Evolutionary conservation across 2,329 filamentous ascomycete species (phyloP).

Genomic region (Cytospora chrysosperma): DNA sequence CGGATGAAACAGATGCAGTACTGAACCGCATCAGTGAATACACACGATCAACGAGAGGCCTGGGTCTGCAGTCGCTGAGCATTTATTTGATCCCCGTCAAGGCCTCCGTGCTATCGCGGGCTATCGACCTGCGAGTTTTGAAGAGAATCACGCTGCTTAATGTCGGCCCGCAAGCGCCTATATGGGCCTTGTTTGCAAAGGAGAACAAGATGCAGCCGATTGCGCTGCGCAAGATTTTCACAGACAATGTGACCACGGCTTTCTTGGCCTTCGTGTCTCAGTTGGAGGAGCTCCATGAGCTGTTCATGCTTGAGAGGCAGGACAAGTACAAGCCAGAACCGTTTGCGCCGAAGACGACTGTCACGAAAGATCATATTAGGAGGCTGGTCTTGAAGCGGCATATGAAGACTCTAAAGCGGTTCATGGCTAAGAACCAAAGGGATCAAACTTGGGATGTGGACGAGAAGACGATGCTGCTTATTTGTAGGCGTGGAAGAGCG

Average conservation of each 20-base stretch:
- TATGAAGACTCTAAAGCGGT: constrained; percentile 48
- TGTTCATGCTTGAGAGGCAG: constrained; percentile 58
- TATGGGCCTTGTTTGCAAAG: constrained; percentile 58
- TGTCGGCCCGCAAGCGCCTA: constrained; percentile 58
- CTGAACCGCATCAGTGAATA: constrained; percentile 47
- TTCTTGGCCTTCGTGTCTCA: constrained; percentile 56
- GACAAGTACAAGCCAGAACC: constrained; percentile 52
- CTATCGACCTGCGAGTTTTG: constrained; percentile 57
- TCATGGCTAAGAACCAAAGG: constrained; percentile 61
- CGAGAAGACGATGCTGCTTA: constrained; percentile 52
- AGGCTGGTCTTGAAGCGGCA: constrained; percentile 58
- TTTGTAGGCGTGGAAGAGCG: constrained; percentile 48
- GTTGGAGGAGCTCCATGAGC: constrained; percentile 53
- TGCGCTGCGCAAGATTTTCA: constrained; percentile 57
- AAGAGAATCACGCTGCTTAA: constrained; percentile 60
- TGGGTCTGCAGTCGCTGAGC: constrained; percentile 53
- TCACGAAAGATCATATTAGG: constrained; percentile 58
- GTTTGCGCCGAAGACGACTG: constrained; percentile 49
- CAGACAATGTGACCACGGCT: constrained; percentile 57
- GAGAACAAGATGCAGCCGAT: constrained; percentile 53
- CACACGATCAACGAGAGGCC: constrained; percentile 55
- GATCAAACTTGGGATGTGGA: constrained; percentile 57
- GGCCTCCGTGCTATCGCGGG: constrained; percentile 54
- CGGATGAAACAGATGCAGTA: constrained; percentile 28
- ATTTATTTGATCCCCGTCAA: constrained; percentile 61